These are phyloP conservation scores for Fonsecaea multimorphosa DNA, from an alignment of 2,329 filamentous ascomycete species.

Conservation along the genomic window DNA sequence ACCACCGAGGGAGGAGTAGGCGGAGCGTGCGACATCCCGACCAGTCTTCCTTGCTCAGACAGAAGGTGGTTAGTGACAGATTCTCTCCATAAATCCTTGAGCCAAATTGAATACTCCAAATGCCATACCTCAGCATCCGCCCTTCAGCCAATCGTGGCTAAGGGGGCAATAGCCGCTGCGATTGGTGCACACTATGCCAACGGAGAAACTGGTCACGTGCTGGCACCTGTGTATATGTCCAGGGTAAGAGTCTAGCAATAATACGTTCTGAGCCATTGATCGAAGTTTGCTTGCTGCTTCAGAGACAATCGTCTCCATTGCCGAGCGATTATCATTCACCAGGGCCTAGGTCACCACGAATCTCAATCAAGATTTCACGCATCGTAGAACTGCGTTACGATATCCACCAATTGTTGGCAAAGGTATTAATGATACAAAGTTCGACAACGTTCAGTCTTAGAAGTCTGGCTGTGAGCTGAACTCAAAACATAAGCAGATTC, in stretches of 20 bases:
- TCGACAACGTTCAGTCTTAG: background rate
- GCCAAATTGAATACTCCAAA: background rate
- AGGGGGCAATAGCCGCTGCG: background rate
- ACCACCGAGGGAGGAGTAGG: conserved; percentile 29
- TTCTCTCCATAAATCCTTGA: background rate
- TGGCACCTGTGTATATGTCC: background rate
- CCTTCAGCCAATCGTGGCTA: background rate
- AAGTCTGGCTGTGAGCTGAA: background rate
- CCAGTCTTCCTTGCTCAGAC: background rate
- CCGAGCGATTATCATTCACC: background rate
- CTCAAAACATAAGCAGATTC: background rate
- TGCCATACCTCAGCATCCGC: background rate
- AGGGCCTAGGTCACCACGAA: background rate
- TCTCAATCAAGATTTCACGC: background rate
- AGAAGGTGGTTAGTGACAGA: background rate
- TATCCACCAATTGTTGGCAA: background rate
- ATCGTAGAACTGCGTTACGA: background rate
- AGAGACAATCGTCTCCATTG: background rate
- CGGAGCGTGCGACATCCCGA: conserved; percentile 32
- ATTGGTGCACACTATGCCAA: too few species aligned
- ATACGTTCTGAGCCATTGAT: too few species aligned
- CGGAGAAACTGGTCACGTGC: background rate
- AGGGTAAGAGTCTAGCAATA: too few species aligned
- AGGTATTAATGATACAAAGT: too few species aligned
- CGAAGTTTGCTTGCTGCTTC: background rate